phyloP scores from a whole-genome alignment of 331 rosid species.

The Telfairia occidentalis region DNA sequence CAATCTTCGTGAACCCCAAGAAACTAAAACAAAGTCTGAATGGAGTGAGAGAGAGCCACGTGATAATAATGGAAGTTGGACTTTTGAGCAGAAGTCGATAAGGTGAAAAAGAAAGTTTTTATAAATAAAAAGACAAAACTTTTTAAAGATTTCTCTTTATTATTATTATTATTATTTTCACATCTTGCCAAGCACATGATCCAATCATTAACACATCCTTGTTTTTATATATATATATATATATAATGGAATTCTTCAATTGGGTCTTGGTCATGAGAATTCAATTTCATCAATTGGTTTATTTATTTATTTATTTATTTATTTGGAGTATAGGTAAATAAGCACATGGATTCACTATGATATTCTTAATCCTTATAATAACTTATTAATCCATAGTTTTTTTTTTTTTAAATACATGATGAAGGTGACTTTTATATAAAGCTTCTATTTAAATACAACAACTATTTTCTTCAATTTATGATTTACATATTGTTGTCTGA shows the following conservation, averaged over 20 bases:
- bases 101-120: not conserved
- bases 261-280: not conserved
- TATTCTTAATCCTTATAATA: not conserved
- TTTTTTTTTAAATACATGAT: not conserved
- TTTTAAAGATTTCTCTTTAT: not conserved
- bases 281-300: not conserved
- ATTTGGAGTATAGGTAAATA: not conserved
- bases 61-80: conserved; percentile 8
- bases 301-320: not conserved
- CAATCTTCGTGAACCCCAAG: not conserved
- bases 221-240: no score
- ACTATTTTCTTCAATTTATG: not conserved
- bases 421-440: not conserved
- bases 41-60: not conserved
- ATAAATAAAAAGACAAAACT: not conserved
- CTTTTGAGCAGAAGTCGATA: not conserved
- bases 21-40: not conserved
- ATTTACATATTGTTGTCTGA: not conserved
- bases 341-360: not conserved
- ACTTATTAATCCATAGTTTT: not conserved
- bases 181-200: conserved; percentile 6
- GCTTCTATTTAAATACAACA: not conserved
- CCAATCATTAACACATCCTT: conserved; percentile 2
- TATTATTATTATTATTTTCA: not conserved
- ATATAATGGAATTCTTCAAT: not conserved